phyloP scores from a whole-genome alignment of 371 early-diverging fungal species.

The Quaeritorhiza haematococci region DNA sequence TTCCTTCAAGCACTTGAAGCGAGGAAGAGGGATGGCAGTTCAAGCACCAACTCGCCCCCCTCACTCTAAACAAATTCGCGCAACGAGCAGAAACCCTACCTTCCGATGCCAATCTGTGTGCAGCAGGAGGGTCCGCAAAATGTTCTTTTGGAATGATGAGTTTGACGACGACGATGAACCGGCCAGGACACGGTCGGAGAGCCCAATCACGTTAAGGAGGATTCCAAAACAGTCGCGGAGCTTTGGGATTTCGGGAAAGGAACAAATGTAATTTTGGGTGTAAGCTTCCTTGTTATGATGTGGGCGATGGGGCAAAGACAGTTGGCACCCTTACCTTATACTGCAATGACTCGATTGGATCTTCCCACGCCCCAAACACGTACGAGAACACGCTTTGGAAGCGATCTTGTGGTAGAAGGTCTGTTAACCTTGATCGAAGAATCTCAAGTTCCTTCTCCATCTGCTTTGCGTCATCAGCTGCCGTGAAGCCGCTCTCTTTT shows the following conservation, averaged over 20 bases:
- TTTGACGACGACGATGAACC: neutral
- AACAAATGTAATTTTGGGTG: neutral
- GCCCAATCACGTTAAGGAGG: neutral
- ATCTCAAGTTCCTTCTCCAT: too few species aligned
- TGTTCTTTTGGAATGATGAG: neutral
- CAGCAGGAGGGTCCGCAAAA: conserved; percentile 13
- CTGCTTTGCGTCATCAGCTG: too few species aligned
- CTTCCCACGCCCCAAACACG: conserved; percentile 31
- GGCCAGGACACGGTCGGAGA: neutral
- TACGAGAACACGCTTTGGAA: conserved; percentile 12
- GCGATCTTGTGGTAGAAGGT: neutral
- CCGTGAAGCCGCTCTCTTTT: neutral
- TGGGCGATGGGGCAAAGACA: neutral
- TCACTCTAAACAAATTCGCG: too few species aligned
- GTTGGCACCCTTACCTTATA: conserved; percentile 9
- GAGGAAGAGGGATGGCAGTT: too few species aligned
- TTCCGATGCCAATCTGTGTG: conserved; percentile 25
- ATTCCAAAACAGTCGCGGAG: neutral
- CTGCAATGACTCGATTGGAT: conserved; percentile 25
- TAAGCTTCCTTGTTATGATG: conserved; percentile 1
- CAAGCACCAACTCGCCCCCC: too few species aligned
- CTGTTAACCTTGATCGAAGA: neutral
- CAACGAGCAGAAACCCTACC: conserved; percentile 7
- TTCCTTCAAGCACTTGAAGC: too few species aligned
- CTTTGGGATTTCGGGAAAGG: neutral